Evolutionary conservation across 257 asterid species (phyloP).

Genomic region (Solanum acaule): DNA sequence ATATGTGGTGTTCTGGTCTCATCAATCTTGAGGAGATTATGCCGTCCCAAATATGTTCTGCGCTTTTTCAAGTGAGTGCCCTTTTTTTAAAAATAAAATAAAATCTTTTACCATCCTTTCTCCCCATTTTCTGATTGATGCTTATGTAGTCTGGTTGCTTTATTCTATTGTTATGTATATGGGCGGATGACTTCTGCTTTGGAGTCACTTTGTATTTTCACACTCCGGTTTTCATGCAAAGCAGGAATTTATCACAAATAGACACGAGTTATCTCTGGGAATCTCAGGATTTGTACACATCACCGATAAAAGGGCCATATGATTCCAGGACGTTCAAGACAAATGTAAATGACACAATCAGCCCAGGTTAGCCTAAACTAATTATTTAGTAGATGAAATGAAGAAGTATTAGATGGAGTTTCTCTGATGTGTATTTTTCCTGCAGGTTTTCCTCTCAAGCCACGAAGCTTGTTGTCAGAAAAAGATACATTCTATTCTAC

Average conservation of each 20-base stretch:
- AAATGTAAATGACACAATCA: slow-evolving; percentile 16
- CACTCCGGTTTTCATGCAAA: neutral
- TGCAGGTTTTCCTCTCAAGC: slow-evolving; percentile 39
- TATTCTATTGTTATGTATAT: neutral
- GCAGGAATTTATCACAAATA: slow-evolving; percentile 44
- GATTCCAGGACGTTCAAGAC: slow-evolving; percentile 13
- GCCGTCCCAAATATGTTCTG: slow-evolving; percentile 33
- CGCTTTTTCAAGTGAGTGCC: slow-evolving; percentile 50
- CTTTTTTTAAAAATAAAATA: neutral
- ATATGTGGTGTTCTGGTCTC: slow-evolving; percentile 48
- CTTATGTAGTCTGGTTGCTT: neutral
- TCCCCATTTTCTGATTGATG: neutral
- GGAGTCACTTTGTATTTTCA: neutral
- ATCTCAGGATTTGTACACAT: slow-evolving; percentile 15
- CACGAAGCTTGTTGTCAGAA: slow-evolving; percentile 28
- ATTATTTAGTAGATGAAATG: neutral
- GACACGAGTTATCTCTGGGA: slow-evolving; percentile 15
- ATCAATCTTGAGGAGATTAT: slow-evolving; percentile 25
- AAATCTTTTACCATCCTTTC: neutral
- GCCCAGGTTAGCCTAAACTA: slow-evolving; percentile 25
- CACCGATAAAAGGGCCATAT: slow-evolving; percentile 22
- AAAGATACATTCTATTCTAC: slow-evolving; percentile 56
- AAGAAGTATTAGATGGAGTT: neutral
- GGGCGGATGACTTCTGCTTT: neutral
- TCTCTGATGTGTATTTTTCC: neutral